Conservation (phyloP, 441 rosid genomes). For the Jatropha podagrica region DNA sequence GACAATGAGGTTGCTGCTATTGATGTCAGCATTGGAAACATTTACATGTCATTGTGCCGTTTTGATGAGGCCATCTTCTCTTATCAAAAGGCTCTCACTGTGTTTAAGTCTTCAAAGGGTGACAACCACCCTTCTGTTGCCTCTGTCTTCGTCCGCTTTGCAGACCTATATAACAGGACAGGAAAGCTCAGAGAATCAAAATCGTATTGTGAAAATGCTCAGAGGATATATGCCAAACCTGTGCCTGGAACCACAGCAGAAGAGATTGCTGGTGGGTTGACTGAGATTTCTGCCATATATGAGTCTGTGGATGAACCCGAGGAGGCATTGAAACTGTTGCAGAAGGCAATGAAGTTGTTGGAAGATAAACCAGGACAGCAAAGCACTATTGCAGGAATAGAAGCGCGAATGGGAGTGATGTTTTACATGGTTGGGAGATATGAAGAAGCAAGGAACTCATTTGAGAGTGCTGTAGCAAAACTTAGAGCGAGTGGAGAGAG, state of each 20-base stretch:
- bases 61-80: slow-evolving; percentile 97
- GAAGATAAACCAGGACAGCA: slow-evolving; percentile 99
- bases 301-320: slow-evolving; percentile 95
- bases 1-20: slow-evolving; percentile 92
- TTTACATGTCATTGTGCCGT: slow-evolving; percentile 83
- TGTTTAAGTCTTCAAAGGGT: slow-evolving; percentile 89
- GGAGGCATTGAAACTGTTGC: slow-evolving; percentile 92
- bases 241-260: slow-evolving; percentile 95
- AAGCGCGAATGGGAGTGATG: slow-evolving; percentile 97
- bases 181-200: slow-evolving; percentile 95
- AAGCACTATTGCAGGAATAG: slow-evolving; percentile 89
- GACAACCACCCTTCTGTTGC: slow-evolving; percentile 96
- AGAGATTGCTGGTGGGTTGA: slow-evolving; percentile 88
- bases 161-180: slow-evolving; percentile 89
- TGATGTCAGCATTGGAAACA: slow-evolving; percentile 92
- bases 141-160: slow-evolving; percentile 88
- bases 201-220: slow-evolving; percentile 89
- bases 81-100: slow-evolving; percentile 96
- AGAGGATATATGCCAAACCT: slow-evolving; percentile 89
- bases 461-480: slow-evolving; percentile 75
- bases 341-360: slow-evolving; percentile 82
- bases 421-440: slow-evolving; percentile 80
- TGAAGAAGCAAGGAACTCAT: slow-evolving; percentile 83
- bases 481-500: slow-evolving; percentile 88
- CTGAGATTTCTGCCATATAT: slow-evolving; percentile 86